Conservation (phyloP, 352 stramenopile species). For the Phytophthora sp. region DNA sequence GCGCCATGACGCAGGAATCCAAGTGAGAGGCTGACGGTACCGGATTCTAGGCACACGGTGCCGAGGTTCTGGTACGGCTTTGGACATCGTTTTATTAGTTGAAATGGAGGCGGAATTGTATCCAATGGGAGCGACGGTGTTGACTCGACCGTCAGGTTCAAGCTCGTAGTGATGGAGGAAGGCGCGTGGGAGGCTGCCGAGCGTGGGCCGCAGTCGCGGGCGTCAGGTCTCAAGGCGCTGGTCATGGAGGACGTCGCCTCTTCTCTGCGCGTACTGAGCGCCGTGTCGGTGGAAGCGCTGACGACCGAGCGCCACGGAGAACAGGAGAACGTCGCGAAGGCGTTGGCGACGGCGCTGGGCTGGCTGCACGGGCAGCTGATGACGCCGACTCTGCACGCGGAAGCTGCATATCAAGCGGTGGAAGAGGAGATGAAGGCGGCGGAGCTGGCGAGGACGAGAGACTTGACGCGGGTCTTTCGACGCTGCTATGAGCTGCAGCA, state of each 20-base stretch:
- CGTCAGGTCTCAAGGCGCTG: conserved; percentile 7
- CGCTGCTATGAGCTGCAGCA: conserved; percentile 31
- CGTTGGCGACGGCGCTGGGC: conserved; percentile 16
- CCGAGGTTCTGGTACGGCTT: too few relatives aligned
- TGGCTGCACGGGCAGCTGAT: conserved; percentile 22
- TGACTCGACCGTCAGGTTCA: conserved; percentile 23
- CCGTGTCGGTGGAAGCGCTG: conserved; percentile 1
- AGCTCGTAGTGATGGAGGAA: conserved; percentile 3
- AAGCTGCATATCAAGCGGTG: background rate
- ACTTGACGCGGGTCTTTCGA: conserved; percentile 21
- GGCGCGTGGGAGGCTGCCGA: background rate
- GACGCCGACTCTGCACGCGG: background rate
- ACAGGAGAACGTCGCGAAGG: background rate
- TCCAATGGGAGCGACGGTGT: background rate
- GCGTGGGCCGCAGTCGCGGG: background rate
- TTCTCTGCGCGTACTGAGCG: conserved; percentile 17
- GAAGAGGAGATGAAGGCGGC: conserved; percentile 1
- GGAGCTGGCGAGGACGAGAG: background rate
- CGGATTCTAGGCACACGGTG: too few relatives aligned
- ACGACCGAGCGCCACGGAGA: conserved; percentile 7
- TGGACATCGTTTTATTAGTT: conserved; percentile 13
- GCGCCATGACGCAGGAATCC: conserved; percentile 9
- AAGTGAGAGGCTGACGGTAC: background rate
- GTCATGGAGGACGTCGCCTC: conserved; percentile 10
- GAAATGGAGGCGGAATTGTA: too few relatives aligned